Percentiles rank a stretch among this genome's conserved stretches.
Evolutionary conservation across 495 filamentous ascomycete species (phyloP).

Genomic region (Staphylotrichum tortipilum): DNA sequence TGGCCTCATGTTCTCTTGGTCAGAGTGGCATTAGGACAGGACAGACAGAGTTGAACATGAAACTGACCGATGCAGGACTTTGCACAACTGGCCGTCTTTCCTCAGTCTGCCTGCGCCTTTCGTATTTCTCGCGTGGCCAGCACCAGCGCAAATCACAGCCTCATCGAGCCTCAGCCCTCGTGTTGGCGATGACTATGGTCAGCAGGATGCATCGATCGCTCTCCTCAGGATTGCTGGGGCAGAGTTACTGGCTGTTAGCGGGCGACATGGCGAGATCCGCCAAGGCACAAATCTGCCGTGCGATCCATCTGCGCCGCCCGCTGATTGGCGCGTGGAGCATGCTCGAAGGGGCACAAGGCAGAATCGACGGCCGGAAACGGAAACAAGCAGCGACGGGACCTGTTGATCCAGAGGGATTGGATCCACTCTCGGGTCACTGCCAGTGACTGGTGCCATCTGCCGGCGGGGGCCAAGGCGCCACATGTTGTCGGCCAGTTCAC

Average conservation of each 20-base stretch:
- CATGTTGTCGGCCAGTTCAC: too few relatives aligned
- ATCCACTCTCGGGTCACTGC: too few relatives aligned
- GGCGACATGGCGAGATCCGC: not conserved
- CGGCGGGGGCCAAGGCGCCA: too few relatives aligned
- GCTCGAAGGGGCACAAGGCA: not conserved
- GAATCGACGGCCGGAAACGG: slow-evolving; percentile 4
- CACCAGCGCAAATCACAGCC: too few relatives aligned
- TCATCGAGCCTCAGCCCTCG: too few relatives aligned
- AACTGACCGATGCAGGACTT: too few relatives aligned
- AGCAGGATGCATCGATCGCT: not conserved
- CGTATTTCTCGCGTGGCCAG: not conserved
- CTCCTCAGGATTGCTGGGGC: not conserved
- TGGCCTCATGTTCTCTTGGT: too few relatives aligned
- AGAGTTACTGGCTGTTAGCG: not conserved
- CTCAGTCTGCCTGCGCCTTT: not conserved
- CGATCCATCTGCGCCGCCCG: not conserved
- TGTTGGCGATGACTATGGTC: not conserved
- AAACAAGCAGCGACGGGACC: not conserved
- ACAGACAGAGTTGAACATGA: too few relatives aligned
- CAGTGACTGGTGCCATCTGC: too few relatives aligned
- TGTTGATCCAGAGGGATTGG: too few relatives aligned
- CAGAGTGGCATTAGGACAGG: too few relatives aligned
- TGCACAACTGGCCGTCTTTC: too few relatives aligned
- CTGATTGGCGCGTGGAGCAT: not conserved
- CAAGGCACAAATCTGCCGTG: not conserved